These are phyloP conservation scores for Curvularia eragrostidis DNA, from an alignment of 2,329 filamentous ascomycete species.

Conservation along the genomic window DNA sequence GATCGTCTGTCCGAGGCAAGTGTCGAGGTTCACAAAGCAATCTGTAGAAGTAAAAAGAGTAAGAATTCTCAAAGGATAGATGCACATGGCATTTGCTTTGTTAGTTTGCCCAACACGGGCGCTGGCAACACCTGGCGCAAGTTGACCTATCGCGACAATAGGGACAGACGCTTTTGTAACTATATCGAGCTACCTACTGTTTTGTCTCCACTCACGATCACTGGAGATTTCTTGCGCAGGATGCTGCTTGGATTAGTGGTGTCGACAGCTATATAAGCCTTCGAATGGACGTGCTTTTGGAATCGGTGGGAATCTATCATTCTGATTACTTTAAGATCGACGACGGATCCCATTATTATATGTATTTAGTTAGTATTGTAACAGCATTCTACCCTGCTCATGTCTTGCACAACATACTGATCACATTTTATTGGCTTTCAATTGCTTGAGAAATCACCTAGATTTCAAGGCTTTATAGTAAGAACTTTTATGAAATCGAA, in stretches of 20 bases:
- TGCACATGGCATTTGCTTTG: slow-evolving; percentile 7
- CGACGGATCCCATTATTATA: slow-evolving; percentile 2
- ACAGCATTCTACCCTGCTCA: slow-evolving; percentile 3
- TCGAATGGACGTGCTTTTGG: neutral
- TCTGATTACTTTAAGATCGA: neutral
- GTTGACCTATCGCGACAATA: slow-evolving; percentile 1
- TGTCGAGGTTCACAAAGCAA: neutral
- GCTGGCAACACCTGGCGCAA: neutral
- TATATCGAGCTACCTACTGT: slow-evolving; percentile 2
- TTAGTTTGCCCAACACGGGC: neutral
- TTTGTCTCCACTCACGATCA: neutral
- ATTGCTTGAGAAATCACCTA: too few species aligned
- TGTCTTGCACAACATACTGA: slow-evolving; percentile 9
- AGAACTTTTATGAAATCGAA: too few species aligned
- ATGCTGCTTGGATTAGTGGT: slow-evolving; percentile 4
- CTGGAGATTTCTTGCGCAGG: slow-evolving; percentile 6
- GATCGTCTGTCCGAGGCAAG: slow-evolving; percentile 5
- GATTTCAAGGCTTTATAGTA: too few species aligned
- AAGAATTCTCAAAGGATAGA: neutral
- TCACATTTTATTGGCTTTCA: slow-evolving; percentile 2
- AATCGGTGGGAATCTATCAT: neutral
- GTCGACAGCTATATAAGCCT: neutral
- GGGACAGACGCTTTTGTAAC: slow-evolving; percentile 7
- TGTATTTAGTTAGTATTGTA: slow-evolving; percentile 2
- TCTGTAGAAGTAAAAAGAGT: slow-evolving; percentile 1